These are phyloP conservation scores for Moesziomyces parantarcticus DNA, from an alignment of 1,284 basidiomycete species.

Conservation along the genomic window DNA sequence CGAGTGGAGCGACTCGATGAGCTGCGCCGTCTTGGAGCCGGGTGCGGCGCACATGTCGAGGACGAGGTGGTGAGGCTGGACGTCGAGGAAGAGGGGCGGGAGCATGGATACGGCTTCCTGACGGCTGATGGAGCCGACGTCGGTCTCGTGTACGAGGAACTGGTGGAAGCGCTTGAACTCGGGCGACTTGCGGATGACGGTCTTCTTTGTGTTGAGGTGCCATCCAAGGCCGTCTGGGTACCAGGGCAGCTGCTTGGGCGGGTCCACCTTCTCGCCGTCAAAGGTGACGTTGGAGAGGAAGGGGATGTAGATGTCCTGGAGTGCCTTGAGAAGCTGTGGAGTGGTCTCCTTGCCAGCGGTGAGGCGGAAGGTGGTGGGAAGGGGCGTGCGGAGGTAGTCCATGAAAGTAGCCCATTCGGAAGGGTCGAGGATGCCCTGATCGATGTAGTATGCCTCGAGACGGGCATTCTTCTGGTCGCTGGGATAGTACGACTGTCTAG, in stretches of 20 bases:
- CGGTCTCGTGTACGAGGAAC: slow-evolving; percentile 97
- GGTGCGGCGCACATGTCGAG: slow-evolving; percentile 99
- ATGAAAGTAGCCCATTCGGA: slow-evolving; percentile 84
- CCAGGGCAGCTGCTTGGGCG: slow-evolving; percentile 89
- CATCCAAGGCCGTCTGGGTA: slow-evolving; percentile 94
- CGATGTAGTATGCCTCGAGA: slow-evolving; percentile 65
- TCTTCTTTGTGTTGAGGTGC: slow-evolving; percentile 93
- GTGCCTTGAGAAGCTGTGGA: slow-evolving; percentile 58
- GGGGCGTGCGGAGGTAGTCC: slow-evolving; percentile 76
- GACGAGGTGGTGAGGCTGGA: slow-evolving; percentile 72
- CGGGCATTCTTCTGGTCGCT: slow-evolving; percentile 45
- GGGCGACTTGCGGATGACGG: slow-evolving; percentile 86
- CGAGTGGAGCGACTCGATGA: slow-evolving; percentile 85
- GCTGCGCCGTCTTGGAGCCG: slow-evolving; percentile 94
- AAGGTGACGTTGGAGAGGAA: slow-evolving; percentile 79
- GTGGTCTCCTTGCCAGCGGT: slow-evolving; percentile 70
- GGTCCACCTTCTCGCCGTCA: slow-evolving; percentile 75
- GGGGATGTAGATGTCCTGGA: slow-evolving; percentile 76
- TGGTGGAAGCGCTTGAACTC: slow-evolving; percentile 96
- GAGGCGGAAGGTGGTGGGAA: slow-evolving; percentile 95
- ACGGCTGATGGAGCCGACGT: slow-evolving; percentile 94
- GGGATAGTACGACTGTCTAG: slow-evolving; percentile 20
- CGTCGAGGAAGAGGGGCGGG: slow-evolving; percentile 92
- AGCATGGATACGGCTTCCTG: slow-evolving; percentile 99
- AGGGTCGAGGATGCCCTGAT: slow-evolving; percentile 59